A percentile compares a stretch with the other conserved stretches of the same genome.
Conservation (phyloP, 805 yeast species). For the Saturnispora kantuleensis region DNA sequence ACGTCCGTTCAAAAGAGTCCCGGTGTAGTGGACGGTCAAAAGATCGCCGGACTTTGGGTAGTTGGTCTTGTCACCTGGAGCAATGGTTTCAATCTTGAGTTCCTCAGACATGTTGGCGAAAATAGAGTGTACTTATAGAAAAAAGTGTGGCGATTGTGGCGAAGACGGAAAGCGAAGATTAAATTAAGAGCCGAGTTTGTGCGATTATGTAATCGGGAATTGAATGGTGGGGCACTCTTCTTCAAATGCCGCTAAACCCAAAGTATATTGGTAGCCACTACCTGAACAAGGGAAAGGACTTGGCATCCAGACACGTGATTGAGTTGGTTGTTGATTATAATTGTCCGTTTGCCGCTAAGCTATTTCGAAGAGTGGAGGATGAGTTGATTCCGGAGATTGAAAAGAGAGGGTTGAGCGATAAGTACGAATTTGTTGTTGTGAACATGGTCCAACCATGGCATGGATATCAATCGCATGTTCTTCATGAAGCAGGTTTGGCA, state of each 20-base stretch:
- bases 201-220: too few relatives aligned
- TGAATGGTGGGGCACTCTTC: background rate
- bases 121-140: background rate
- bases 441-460: slow-evolving; percentile 92
- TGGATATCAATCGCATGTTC: slow-evolving; percentile 48
- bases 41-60: slow-evolving; percentile 83
- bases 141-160: background rate
- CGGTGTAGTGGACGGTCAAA: slow-evolving; percentile 92
- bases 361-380: slow-evolving; percentile 45
- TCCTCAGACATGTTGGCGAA: slow-evolving; percentile 14
- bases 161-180: background rate
- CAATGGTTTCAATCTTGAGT: slow-evolving; percentile 26
- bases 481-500: slow-evolving; percentile 65
- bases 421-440: slow-evolving; percentile 52
- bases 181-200: too few relatives aligned
- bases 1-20: slow-evolving; percentile 91
- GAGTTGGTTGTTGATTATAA: slow-evolving; percentile 67
- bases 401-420: slow-evolving; percentile 31
- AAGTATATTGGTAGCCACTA: slow-evolving; percentile 18
- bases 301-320: slow-evolving; percentile 26
- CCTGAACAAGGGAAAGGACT: slow-evolving; percentile 2
- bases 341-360: slow-evolving; percentile 64
- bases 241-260: slow-evolving; percentile 11
- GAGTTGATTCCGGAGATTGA: slow-evolving; percentile 45
- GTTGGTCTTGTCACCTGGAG: slow-evolving; percentile 67